A percentile compares a stretch with the other conserved stretches of the same genome.
phyloP scores from a whole-genome alignment of 257 asterid species.

The Prunella vulgaris region DNA sequence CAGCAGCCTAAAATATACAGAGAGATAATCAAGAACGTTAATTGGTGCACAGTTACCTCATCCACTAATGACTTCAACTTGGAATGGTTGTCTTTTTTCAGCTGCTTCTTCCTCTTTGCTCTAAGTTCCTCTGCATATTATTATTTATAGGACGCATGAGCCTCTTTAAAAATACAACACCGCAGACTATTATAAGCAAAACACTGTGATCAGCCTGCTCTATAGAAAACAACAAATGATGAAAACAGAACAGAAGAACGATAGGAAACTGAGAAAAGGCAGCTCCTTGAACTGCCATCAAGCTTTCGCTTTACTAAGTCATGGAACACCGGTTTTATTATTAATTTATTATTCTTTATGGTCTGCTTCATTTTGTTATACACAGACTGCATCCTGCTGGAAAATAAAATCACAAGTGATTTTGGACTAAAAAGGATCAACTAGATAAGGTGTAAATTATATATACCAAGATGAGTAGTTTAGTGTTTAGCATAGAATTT shows the following conservation, averaged over 20 bases:
- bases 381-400: background rate
- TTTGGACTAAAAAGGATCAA: background rate
- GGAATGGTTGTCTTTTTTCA: slow-evolving; percentile 77
- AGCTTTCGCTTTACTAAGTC: background rate
- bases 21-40: background rate
- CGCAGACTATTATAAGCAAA: background rate
- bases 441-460: background rate
- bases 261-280: background rate
- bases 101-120: slow-evolving; percentile 85
- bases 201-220: background rate
- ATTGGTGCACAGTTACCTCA: slow-evolving; percentile 45
- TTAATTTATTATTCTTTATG: background rate
- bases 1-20: background rate
- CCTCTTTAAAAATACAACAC: slow-evolving; percentile 3
- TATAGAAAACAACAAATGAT: background rate
- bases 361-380: slow-evolving; percentile 18
- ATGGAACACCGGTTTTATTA: background rate
- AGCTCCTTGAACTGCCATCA: background rate
- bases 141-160: slow-evolving; percentile 17
- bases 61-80: slow-evolving; percentile 83
- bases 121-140: slow-evolving; percentile 81
- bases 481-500: background rate
- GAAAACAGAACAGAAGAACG: background rate
- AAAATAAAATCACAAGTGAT: background rate
- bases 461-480: slow-evolving; percentile 15